Base-by-base conservation (phyloP, 2,329 filamentous ascomycete species). In the Cladosporium colombiae region DNA sequence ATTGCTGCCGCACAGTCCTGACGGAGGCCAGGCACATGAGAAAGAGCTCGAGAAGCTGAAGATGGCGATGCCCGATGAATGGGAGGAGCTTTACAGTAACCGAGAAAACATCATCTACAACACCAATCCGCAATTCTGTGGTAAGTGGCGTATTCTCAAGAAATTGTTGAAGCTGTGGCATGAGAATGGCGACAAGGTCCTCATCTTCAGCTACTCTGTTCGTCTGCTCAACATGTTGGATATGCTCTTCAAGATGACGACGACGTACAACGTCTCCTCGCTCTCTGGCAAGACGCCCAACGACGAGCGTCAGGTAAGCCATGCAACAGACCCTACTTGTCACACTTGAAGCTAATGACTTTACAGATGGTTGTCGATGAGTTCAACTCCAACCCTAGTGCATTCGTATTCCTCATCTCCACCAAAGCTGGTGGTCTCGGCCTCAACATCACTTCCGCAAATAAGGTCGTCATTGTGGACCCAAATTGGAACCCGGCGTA, bases 401-500 rank as follows among this genome's bases (percentile, higher is more conserved):
- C 95, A 73, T 99, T 99, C 73, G 93, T 97, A 5, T 99, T 99
- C 72, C 83, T 99, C 23, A 97, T 99, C 73, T 96, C 91, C 25
- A 97, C 95, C 7, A 92, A 91, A 74, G 93, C 95, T 2, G 95
- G 95, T 27, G 95, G 95, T 5, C 91, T 97, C 0, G 95, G 95
- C 0, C 83, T 99, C 31, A 99, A 99, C 75, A 98, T 99, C 74
- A 97, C 94, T 0, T 95, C 92, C 1, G 95, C 95, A 1, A 99
- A 99, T 79, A 98, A 98, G 79, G 95, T 99, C 0, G 94, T 99
- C 49, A 92, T 99, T 40, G 89, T 98, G 57, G 95, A 98, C 75
- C 95, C 95, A 0, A 95, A 98, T 73, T 99, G 95, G 95, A 99
- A 99, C 70, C 95, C 95, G 0, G 87, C 92, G 1, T 94, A 95